A percentile compares a stretch with the other conserved stretches of the same genome.
These are phyloP conservation scores for Mycosarcoma maydis DNA, from an alignment of 1,284 basidiomycete species.

Conservation along the genomic window DNA sequence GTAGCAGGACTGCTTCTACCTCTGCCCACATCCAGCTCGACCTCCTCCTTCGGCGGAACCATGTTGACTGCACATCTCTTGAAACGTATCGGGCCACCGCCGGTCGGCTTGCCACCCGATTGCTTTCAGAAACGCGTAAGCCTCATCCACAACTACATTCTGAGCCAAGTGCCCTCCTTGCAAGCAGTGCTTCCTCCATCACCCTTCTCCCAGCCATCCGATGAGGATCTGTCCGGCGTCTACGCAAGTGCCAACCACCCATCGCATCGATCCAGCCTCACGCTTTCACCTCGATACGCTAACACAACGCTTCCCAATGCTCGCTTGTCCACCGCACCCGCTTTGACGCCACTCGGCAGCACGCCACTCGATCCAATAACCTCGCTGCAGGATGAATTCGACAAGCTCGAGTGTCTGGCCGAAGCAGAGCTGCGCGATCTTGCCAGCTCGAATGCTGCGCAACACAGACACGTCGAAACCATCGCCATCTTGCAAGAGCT, in stretches of 20 bases:
- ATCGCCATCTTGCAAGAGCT: not conserved
- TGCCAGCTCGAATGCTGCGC: no score
- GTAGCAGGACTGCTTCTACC: conserved; percentile 14
- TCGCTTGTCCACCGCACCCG: not conserved
- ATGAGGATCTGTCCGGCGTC: not conserved
- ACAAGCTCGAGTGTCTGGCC: conserved; percentile 36
- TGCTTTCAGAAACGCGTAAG: conserved; percentile 12
- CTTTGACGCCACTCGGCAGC: not conserved
- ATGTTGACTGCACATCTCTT: conserved; percentile 17
- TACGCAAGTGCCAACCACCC: no score
- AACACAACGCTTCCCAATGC: not conserved
- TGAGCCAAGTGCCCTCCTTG: conserved; percentile 2
- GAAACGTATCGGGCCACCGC: conserved; percentile 33
- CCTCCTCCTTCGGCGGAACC: not conserved
- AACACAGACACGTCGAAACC: not conserved
- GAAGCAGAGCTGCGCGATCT: conserved; percentile 17
- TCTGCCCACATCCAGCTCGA: not conserved
- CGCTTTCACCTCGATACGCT: not conserved
- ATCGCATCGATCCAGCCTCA: conserved; percentile 6
- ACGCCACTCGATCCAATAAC: not conserved
- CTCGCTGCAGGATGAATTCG: conserved; percentile 31
- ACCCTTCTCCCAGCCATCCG: not conserved
- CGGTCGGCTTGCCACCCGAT: conserved; percentile 11
- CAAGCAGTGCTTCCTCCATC: not conserved
- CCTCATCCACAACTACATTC: conserved; percentile 16